Evolutionary conservation across 352 stramenopile genomes (phyloP), one percentile per base, ranked within the genome.

Genomic region (Phytophthora uliginosa): DNA sequence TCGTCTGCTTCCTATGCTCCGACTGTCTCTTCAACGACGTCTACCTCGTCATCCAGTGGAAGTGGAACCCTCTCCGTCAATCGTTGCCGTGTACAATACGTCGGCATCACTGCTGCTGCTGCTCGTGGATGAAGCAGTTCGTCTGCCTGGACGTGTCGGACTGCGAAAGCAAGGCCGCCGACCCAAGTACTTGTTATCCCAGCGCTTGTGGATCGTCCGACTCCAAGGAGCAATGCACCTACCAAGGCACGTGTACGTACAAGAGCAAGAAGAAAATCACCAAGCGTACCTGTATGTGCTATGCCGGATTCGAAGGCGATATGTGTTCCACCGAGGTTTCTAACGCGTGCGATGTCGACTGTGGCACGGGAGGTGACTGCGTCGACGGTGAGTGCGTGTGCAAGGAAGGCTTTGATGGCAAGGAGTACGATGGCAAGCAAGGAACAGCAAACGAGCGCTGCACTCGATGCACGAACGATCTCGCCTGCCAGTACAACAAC

Each of bases 231-330:
- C 66, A 75, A 56, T 88, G 81, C 69, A 88, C 79, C 59, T 83
- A 89, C 74, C 83, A 87, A 53, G 83, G 83, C n/a, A 91, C 83
- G 17, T 91, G 83, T 72, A 86, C 83, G 59, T 91, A 91, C 76
- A 76, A 81, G 53, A 79, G 48, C 31, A 83, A 80, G 59, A 63
- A 78, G 45, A 86, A 74, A 38, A 85, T 86, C 57, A 88, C 54
- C 70, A 83, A 76, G 45, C 76, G 81, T 24, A 79, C 33, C n/a
- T 91, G 83, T 66, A 63, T 71, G 55, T 86, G 79, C 59, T 84
- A 86, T 57, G 60, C 67, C 13, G 77, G 79, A 7, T 86, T 78
- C 54, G 62, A 71, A 6, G 79, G 79, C 9, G 50, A 65, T 38
- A 82, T 78, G 63, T 90, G 83, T 66, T 65, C 80, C 22, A 76